phyloP scores from a whole-genome alignment of 495 filamentous ascomycete species.

The Xylaria telfairii region DNA sequence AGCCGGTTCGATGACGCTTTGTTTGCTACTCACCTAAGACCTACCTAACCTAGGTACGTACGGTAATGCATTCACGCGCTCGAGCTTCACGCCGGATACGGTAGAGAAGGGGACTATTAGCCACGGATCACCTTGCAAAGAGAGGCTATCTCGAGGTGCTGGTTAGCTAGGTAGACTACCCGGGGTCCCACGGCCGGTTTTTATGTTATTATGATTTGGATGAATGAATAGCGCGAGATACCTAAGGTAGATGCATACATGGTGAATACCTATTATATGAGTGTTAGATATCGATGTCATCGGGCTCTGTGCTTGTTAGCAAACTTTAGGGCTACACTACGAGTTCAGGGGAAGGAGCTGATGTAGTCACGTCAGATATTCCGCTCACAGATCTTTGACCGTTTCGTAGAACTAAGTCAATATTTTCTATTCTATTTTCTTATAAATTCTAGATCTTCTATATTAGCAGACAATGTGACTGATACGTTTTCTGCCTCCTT shows the following conservation, averaged over 20 bases:
- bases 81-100: background rate
- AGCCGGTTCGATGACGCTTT: background rate
- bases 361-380: no score
- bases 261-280: background rate
- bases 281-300: background rate
- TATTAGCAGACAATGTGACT: no score
- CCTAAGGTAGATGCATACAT: background rate
- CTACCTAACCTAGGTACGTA: background rate
- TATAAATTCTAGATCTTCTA: no score
- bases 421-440: no score
- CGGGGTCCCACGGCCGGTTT: background rate
- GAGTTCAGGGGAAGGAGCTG: no score
- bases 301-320: background rate
- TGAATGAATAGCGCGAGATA: background rate
- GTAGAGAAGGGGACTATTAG: background rate
- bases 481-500: no score
- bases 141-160: background rate
- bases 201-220: slow-evolving; percentile 4
- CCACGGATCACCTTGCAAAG: background rate
- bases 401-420: no score
- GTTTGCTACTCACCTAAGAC: background rate
- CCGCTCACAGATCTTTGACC: no score
- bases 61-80: background rate
- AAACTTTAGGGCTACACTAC: no score
- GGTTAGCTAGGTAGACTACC: background rate